These are phyloP conservation scores for Trichoderma orchidacearum DNA, from an alignment of 495 filamentous ascomycete species.

Conservation along the genomic window DNA sequence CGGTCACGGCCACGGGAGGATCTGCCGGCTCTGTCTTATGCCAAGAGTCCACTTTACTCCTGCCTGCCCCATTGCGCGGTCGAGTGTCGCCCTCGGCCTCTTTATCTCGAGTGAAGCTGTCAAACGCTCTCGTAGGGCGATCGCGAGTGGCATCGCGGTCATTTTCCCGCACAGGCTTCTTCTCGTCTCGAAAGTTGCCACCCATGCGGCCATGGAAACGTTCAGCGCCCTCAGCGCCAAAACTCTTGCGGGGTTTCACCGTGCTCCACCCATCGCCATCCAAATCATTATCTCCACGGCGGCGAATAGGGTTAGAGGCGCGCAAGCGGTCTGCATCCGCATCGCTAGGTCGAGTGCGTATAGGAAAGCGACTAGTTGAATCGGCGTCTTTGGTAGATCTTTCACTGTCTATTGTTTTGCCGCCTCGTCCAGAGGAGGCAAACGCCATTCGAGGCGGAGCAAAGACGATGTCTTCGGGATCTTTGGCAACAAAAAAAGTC, in stretches of 20 bases:
- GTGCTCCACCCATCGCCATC: conserved; percentile 46
- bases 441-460: conserved; percentile 81
- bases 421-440: conserved; percentile 54
- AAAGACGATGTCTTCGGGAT: conserved; percentile 71
- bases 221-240: conserved; percentile 48
- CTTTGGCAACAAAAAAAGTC: conserved; percentile 15
- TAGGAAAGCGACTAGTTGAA: conserved; percentile 48
- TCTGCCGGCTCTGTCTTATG: conserved; percentile 18
- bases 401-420: conserved; percentile 37
- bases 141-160: conserved; percentile 37
- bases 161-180: conserved; percentile 28
- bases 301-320: conserved; percentile 29
- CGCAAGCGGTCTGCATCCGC: conserved; percentile 41
- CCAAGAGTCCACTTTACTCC: conserved; percentile 32
- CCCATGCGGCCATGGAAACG: conserved; percentile 46
- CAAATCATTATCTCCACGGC: conserved; percentile 32
- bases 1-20: conserved; percentile 14
- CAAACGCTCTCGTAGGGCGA: conserved; percentile 37
- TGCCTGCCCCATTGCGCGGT: conserved; percentile 39
- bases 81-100: conserved; percentile 34
- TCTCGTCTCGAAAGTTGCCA: conserved; percentile 22
- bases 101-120: conserved; percentile 34
- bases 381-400: conserved; percentile 36
- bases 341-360: conserved; percentile 54
- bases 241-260: conserved; percentile 51